A percentile compares a stretch with the other conserved stretches of the same genome.
Conservation (phyloP, 495 filamentous ascomycete species). For the Paragyromitra xinjiangensis region DNA sequence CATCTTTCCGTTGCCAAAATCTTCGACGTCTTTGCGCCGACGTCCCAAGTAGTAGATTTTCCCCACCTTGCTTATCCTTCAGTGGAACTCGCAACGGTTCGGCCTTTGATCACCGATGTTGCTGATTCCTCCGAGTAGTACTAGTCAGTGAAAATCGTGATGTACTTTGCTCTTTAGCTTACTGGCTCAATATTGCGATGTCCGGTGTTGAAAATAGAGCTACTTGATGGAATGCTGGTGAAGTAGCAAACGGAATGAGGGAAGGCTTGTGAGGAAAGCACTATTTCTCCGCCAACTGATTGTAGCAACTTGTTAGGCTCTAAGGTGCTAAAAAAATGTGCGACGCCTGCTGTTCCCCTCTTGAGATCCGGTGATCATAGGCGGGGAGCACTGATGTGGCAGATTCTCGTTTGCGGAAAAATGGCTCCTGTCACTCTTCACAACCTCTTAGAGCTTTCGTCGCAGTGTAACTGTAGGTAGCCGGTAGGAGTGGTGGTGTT, state of each 20-base stretch:
- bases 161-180: neutral
- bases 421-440: conserved; percentile 31
- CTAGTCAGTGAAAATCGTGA: neutral
- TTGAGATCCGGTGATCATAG: conserved; percentile 3
- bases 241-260: neutral
- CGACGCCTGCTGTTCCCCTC: conserved; percentile 22
- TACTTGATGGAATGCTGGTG: neutral
- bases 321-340: neutral
- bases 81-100: conserved; percentile 42
- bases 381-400: conserved; percentile 43
- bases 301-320: neutral
- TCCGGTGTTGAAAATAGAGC: neutral
- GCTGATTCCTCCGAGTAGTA: conserved; percentile 20
- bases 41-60: conserved; percentile 50
- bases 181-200: neutral
- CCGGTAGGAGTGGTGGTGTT: conserved; percentile 16
- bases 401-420: conserved; percentile 46
- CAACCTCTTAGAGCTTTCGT: conserved; percentile 15
- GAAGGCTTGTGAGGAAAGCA: neutral
- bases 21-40: conserved; percentile 53
- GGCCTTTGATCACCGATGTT: conserved; percentile 35
- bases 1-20: conserved; percentile 63
- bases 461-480: conserved; percentile 15
- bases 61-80: conserved; percentile 52
- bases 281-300: neutral